phyloP scores from a whole-genome alignment of 169 alveolate genomes.

The Blepharisma undulans region DNA sequence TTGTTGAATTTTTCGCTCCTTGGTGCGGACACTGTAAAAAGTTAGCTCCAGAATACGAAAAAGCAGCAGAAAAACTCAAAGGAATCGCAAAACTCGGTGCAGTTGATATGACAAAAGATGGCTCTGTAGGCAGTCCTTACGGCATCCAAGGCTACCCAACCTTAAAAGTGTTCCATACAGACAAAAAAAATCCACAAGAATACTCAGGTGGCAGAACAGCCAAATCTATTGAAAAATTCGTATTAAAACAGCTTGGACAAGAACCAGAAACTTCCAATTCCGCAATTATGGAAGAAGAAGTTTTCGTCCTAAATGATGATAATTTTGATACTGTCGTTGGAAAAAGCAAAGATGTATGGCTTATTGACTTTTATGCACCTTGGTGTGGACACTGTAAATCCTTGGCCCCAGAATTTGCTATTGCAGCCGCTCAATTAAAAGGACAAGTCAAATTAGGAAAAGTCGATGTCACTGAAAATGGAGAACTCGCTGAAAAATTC shows the following conservation, averaged over 20 bases:
- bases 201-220: slow-evolving; percentile 88
- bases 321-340: neutral
- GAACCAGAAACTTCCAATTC: neutral
- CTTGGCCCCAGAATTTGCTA: slow-evolving; percentile 67
- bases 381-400: slow-evolving; percentile 75
- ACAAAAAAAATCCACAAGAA: slow-evolving; percentile 78
- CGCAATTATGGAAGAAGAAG: neutral
- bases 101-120: slow-evolving; percentile 85
- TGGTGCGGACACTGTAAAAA: slow-evolving; percentile 47
- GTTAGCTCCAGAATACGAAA: neutral
- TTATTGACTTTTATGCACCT: slow-evolving; percentile 78
- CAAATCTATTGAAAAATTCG: slow-evolving; percentile 79
- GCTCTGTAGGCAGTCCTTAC: slow-evolving; percentile 54
- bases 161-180: slow-evolving; percentile 88
- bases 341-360: neutral
- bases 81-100: slow-evolving; percentile 86
- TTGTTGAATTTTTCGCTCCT: slow-evolving; percentile 69
- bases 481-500: slow-evolving; percentile 51
- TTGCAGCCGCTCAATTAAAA: slow-evolving; percentile 51
- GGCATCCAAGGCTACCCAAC: slow-evolving; percentile 95
- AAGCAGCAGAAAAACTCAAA: slow-evolving; percentile 4
- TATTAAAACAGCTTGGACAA: slow-evolving; percentile 75
- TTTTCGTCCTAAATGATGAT: neutral
- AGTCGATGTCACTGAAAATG: slow-evolving; percentile 67
- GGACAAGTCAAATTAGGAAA: slow-evolving; percentile 54